Evolutionary conservation across 192 early-diverging fungal genomes (phyloP).

Genomic region (Obelidium mucronatum): DNA sequence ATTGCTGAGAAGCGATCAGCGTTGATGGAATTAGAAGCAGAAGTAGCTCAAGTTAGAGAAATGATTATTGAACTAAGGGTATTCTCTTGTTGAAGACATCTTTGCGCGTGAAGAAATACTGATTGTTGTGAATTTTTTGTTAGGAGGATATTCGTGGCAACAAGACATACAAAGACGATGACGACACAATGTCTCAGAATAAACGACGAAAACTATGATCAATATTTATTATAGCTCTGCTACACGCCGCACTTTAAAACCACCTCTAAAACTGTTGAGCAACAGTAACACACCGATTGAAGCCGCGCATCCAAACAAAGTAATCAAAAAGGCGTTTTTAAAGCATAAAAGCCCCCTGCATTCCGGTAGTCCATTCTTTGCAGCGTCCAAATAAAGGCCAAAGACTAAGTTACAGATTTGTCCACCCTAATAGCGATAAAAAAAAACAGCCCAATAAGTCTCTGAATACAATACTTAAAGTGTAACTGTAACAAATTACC

Average conservation of each 20-base stretch:
- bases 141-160: no score
- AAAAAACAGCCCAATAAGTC: no score
- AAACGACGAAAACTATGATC: conserved; percentile 2
- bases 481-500: no score
- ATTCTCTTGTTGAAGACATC: not conserved
- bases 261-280: conserved; percentile 30
- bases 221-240: conserved; percentile 5
- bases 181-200: no score
- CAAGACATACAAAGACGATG: no score
- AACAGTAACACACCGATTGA: conserved; percentile 13
- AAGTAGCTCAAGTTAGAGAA: conserved; percentile 19
- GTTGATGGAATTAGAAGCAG: conserved; percentile 7
- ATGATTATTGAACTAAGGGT: conserved; percentile 6
- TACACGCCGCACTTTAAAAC: not conserved
- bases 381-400: conserved; percentile 42
- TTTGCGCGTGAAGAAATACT: no score
- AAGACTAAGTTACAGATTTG: conserved; percentile 49
- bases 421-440: no score
- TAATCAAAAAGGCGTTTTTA: conserved; percentile 21
- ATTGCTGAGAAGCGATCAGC: conserved; percentile 18
- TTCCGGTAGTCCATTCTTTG: conserved; percentile 4
- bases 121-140: no score
- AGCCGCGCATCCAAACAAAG: conserved; percentile 15
- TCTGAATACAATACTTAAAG: no score
- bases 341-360: conserved; percentile 38